Conservation (phyloP, 148 eudicot species). For the Fallopia convolvulus region DNA sequence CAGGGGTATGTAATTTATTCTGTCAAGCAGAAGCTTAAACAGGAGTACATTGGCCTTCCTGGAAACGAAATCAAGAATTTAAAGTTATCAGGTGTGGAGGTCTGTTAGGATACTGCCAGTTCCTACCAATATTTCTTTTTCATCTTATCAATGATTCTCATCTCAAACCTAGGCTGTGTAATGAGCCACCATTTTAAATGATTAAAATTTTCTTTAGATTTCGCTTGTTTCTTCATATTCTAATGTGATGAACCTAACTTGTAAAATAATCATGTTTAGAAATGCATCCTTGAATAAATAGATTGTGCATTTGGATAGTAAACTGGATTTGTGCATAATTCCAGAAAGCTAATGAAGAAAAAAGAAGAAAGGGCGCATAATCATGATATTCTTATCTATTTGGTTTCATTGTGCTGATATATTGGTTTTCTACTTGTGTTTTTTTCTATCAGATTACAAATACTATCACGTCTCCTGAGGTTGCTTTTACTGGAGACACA, state of each 20-base stretch:
- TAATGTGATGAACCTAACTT: neutral
- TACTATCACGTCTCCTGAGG: constrained; percentile 61
- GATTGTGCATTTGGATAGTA: neutral
- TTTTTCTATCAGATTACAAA: constrained; percentile 52
- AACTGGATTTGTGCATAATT: neutral
- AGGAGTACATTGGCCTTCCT: constrained; percentile 65
- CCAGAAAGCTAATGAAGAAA: neutral
- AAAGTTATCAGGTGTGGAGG: constrained; percentile 81
- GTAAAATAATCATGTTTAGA: neutral
- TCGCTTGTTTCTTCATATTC: neutral
- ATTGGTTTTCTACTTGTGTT: neutral
- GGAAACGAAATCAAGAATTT: constrained; percentile 65
- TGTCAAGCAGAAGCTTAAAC: constrained; percentile 69
- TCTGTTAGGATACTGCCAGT: constrained; percentile 19
- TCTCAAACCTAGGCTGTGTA: neutral
- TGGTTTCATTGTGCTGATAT: neutral
- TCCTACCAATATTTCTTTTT: neutral
- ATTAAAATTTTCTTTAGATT: neutral
- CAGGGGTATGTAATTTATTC: constrained; percentile 88
- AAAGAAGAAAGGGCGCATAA: neutral
- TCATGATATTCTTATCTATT: neutral
- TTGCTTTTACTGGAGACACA: constrained; percentile 96
- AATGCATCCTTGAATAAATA: neutral
- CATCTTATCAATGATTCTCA: neutral
- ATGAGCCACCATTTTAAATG: neutral